Conservation (phyloP, 2,329 filamentous ascomycete species). For the Verruconis gallopava region DNA sequence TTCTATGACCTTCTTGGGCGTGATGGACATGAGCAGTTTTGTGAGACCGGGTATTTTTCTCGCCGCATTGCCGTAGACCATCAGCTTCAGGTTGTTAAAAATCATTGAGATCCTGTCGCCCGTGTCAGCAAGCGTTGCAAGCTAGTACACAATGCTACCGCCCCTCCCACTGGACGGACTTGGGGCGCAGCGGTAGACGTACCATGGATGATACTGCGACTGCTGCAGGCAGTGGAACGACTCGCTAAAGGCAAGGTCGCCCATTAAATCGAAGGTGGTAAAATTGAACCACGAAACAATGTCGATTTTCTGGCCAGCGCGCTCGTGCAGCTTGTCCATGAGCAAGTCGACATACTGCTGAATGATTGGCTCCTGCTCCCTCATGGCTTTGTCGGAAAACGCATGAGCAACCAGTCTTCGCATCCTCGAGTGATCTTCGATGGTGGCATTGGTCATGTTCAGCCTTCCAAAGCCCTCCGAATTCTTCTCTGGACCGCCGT, state of each 20-base stretch:
- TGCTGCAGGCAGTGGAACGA: conserved; percentile 17
- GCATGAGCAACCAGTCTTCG: not conserved
- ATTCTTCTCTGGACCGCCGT: conserved; percentile 12
- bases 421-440: conserved; percentile 6
- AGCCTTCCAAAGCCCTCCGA: not conserved
- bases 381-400: conserved; percentile 7
- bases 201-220: conserved; percentile 14
- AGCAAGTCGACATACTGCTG: conserved; percentile 21
- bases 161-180: no score
- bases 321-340: conserved; percentile 16
- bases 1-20: conserved; percentile 1
- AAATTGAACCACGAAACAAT: conserved; percentile 8
- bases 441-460: conserved; percentile 1
- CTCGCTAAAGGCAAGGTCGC: conserved; percentile 11
- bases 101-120: conserved; percentile 16
- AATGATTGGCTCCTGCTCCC: conserved; percentile 25
- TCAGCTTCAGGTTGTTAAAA: conserved; percentile 18
- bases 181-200: not conserved
- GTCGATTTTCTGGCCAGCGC: conserved; percentile 1
- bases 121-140: conserved; percentile 16
- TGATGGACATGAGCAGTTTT: conserved; percentile 13
- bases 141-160: conserved; percentile 19
- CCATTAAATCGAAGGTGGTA: conserved; percentile 10
- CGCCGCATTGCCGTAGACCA: conserved; percentile 16
- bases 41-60: conserved; percentile 16